phyloP scores from a whole-genome alignment of 495 filamentous ascomycete species.

The Aspergillus nanangensis region DNA sequence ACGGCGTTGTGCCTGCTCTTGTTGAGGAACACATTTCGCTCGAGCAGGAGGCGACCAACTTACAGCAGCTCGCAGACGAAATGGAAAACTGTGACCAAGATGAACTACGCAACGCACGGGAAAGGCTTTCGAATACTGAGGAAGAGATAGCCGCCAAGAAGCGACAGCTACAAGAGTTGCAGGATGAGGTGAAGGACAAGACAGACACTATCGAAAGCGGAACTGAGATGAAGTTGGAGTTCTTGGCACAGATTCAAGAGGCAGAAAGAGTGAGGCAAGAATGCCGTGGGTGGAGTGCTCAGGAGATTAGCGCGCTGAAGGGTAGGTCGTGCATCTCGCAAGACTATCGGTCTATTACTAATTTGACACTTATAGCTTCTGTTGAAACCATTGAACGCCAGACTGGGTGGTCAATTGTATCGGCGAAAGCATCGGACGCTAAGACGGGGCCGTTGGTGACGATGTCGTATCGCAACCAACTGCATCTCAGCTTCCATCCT shows the following conservation, averaged over 20 bases:
- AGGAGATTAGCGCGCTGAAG: constrained; percentile 71
- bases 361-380: constrained; percentile 50
- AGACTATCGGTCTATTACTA: neutral
- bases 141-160: constrained; percentile 65
- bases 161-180: constrained; percentile 57
- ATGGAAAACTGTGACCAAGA: constrained; percentile 74
- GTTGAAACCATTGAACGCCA: constrained; percentile 63
- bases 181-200: constrained; percentile 57
- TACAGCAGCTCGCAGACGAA: constrained; percentile 69
- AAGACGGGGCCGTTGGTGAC: constrained; percentile 53
- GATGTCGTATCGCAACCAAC: constrained; percentile 72
- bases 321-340: constrained; percentile 38
- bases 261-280: constrained; percentile 82
- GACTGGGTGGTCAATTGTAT: constrained; percentile 74
- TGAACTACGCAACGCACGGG: constrained; percentile 63
- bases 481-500: constrained; percentile 73
- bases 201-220: constrained; percentile 55
- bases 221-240: constrained; percentile 62
- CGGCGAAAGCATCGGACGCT: constrained; percentile 42
- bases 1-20: constrained; percentile 60
- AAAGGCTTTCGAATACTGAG: constrained; percentile 60
- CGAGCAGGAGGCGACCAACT: constrained; percentile 53
- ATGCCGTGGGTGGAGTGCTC: constrained; percentile 81
- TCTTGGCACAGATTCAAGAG: constrained; percentile 67
- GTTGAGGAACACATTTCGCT: constrained; percentile 55